Evolutionary conservation across 139 green algal genomes (phyloP), one percentile per base, ranked within the genome.

Genomic region (Chlamydomonas sp.): DNA sequence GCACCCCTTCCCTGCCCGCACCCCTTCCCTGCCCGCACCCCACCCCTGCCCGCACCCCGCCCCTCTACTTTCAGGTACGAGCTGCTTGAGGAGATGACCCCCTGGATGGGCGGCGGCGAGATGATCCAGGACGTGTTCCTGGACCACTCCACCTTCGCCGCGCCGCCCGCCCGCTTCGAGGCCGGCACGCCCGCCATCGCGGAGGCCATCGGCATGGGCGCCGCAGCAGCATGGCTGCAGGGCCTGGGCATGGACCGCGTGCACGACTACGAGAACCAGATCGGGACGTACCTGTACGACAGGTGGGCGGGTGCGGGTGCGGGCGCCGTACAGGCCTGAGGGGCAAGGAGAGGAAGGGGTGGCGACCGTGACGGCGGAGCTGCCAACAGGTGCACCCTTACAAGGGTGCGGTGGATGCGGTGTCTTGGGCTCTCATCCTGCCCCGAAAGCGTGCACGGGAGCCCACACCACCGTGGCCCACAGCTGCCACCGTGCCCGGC

Each of bases 51-150:
- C 31, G 31, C 31, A 49, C 31, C 31, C 31, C 31, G 31, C 31
- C 68, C 74, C 18, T 68, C 82, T 95, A 49, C 31, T 49, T 49
- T 49, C 31, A 49, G 92, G 64, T 90, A 90, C 5, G 95, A 98
- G 14, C 63, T 99, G 74, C 93, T 99, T 63, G 91, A 97, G 83
- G 66, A 84, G 31, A 99, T 99, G 98, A 93, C 94, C 16, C 98
- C 98, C 0, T 99, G 96, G 91, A 97, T 98, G 96, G 97, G 97
- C 60, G 98, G 98, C 63, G 98, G 98, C 17, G 98, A 99, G 91
- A 99, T 99, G 98, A 99, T 99, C 63, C 79, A 89, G 80, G 95
- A 98, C 80, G 98, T 99, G 64, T 97, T 94, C 81, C 88, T 99
- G 72, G 95, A 98, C 82, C 93, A 96, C 71, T 98, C 95, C 10